Evolutionary conservation across 768 basidiomycete genomes (phyloP).

Genomic region (Ramaria rubella): DNA sequence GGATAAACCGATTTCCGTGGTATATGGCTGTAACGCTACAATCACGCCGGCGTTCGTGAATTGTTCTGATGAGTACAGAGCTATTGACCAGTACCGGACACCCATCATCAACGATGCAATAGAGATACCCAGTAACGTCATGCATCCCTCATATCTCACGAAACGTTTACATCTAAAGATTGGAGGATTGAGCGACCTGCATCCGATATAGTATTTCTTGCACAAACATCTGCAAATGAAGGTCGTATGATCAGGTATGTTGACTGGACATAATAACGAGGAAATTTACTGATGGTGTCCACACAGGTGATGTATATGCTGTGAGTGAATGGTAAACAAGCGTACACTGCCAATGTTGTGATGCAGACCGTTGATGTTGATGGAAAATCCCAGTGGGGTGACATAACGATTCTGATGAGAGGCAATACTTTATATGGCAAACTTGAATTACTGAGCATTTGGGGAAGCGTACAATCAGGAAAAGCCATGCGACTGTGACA

Average conservation of each 20-base stretch:
- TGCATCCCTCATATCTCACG: conserved; percentile 5
- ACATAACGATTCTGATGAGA: conserved; percentile 5
- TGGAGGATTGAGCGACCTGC: background rate
- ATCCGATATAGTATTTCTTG: background rate
- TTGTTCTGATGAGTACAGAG: background rate
- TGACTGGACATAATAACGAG: background rate
- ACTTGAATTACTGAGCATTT: background rate
- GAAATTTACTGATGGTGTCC: background rate
- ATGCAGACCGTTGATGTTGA: conserved; percentile 5
- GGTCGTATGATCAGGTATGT: background rate
- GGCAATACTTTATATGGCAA: background rate
- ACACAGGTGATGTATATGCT: conserved; percentile 2
- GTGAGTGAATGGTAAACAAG: background rate
- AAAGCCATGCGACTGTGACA: conserved; percentile 2
- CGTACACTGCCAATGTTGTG: background rate
- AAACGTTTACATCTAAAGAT: background rate
- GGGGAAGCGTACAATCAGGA: background rate
- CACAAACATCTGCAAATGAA: conserved; percentile 1
- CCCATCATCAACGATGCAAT: conserved; percentile 10
- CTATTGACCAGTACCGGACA: conserved; percentile 1
- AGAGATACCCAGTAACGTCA: conserved; percentile 4
- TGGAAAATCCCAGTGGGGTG: conserved; percentile 4
- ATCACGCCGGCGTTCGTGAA: background rate
- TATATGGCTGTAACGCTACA: conserved; percentile 6
- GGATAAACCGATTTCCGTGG: background rate